Evolutionary conservation across 352 stramenopile species (phyloP), one percentile per base, ranked within the genome.

Genomic region (Phytophthora agathidicida): DNA sequence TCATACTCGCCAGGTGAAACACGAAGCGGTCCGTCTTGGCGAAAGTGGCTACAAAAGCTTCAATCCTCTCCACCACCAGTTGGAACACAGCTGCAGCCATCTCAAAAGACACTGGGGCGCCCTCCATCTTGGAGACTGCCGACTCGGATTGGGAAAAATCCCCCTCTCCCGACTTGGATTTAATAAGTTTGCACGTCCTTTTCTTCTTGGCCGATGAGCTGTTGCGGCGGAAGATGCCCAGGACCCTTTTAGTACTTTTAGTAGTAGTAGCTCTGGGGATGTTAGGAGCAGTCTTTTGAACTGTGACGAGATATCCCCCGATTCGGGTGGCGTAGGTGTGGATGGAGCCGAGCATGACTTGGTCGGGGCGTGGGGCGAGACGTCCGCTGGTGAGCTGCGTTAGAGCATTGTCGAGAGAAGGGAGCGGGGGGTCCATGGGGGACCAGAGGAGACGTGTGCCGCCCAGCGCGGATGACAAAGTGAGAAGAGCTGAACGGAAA

Each of bases 1-100:
- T 39, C 48, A 64, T 60, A 41, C 44, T 60, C n/a, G 63, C 63
- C 32, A 72, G 20, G 7, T 62, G 63, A 39, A 65, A 63, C 2
- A 72, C 42, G 27, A 67, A 48, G 8, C 22, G 30, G 19, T 60
- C 20, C 26, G 38, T 63, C 35, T 68, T 60, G 9, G 20, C 20
- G 31, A 72, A 72, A 20, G 57, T 68, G 5, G 23, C 19, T 1
- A 43, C 45, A 30, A 66, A 66, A 8, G 19, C 16, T 5, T 16
- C 8, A 7, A 42, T 17, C 10, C 41, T n/a, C n/a, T 48, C 16
- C 30, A 55, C 33, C 6, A 43, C 57, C 5, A n/a, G 5, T 19
- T 53, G 44, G 26, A 68, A 68, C 8, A 24, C 19, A 0, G 22
- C 9, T 1, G 38, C 10, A 3, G 54, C 44, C 44, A 16, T 43